Conservation (phyloP, 352 stramenopile species). For the Pythium plurisporium region DNA sequence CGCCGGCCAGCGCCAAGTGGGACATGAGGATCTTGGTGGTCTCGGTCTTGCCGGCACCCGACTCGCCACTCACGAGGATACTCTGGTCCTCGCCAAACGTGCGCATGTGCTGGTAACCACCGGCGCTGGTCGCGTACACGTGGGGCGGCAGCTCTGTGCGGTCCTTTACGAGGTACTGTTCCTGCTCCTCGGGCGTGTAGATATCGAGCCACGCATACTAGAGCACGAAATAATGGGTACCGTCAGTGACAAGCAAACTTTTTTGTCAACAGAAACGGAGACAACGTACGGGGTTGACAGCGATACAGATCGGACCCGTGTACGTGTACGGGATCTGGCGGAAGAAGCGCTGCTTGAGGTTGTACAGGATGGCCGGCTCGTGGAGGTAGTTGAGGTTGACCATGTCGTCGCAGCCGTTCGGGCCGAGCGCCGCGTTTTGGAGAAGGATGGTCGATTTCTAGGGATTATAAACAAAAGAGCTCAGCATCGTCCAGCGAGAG, state of each 20-base stretch:
- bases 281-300: slow-evolving; percentile 92
- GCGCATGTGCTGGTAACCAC: slow-evolving; percentile 80
- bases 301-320: slow-evolving; percentile 92
- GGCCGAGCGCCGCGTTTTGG: slow-evolving; percentile 52
- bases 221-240: not conserved
- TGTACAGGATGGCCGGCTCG: slow-evolving; percentile 88
- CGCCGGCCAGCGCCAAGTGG: slow-evolving; percentile 76
- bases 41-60: slow-evolving; percentile 92
- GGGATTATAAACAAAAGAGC: not conserved
- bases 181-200: slow-evolving; percentile 76
- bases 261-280: not conserved
- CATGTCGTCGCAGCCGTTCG: slow-evolving; percentile 79
- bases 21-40: slow-evolving; percentile 97
- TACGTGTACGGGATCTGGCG: slow-evolving; percentile 89
- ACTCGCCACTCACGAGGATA: slow-evolving; percentile 85
- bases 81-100: slow-evolving; percentile 78
- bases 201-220: slow-evolving; percentile 92
- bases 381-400: slow-evolving; percentile 89
- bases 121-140: slow-evolving; percentile 77
- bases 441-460: slow-evolving; percentile 77
- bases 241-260: not conserved
- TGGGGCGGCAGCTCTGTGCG: slow-evolving; percentile 70
- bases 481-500: not conserved
- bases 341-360: slow-evolving; percentile 74
- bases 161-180: slow-evolving; percentile 74